Percentiles rank a stretch among this genome's conserved stretches.
These are phyloP conservation scores for Coniochaeta hoffmannii DNA, from an alignment of 2,329 filamentous ascomycete species.

Conservation along the genomic window DNA sequence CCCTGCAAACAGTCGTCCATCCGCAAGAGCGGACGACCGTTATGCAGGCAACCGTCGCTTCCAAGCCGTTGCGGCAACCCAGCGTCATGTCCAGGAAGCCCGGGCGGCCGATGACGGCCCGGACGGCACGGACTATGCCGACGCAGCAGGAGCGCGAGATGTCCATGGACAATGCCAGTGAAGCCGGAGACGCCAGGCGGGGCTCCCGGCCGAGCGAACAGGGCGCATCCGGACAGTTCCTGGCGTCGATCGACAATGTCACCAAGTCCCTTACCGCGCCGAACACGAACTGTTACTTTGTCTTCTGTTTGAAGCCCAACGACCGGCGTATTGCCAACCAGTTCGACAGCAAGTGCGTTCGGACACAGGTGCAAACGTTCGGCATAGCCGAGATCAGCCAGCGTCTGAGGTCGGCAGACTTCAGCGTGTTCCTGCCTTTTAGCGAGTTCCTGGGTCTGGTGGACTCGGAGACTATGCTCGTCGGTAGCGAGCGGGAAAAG, in stretches of 20 bases:
- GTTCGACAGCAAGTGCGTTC: constrained; percentile 97
- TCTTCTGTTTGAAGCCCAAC: constrained; percentile 96
- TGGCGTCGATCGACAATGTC: constrained; percentile 83
- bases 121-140: constrained; percentile 13
- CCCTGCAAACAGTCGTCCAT: constrained; percentile 85
- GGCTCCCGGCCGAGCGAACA: constrained; percentile 54
- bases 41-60: constrained; percentile 93
- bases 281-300: constrained; percentile 87
- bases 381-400: constrained; percentile 97
- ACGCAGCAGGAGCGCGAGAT: constrained; percentile 28
- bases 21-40: constrained; percentile 85
- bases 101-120: constrained; percentile 39
- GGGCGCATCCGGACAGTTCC: constrained; percentile 86
- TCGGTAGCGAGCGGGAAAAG: constrained; percentile 89
- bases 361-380: constrained; percentile 88
- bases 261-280: constrained; percentile 76
- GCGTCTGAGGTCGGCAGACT: constrained; percentile 84
- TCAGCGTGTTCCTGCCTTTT: constrained; percentile 92
- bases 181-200: constrained; percentile 33
- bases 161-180: constrained; percentile 38
- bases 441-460: constrained; percentile 88
- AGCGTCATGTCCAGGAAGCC: constrained; percentile 78
- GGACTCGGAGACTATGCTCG: constrained; percentile 74
- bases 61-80: constrained; percentile 85
- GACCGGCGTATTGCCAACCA: constrained; percentile 96